phyloP scores from a whole-genome alignment of 1,284 basidiomycete species.

The Fomitopsis betulina region DNA sequence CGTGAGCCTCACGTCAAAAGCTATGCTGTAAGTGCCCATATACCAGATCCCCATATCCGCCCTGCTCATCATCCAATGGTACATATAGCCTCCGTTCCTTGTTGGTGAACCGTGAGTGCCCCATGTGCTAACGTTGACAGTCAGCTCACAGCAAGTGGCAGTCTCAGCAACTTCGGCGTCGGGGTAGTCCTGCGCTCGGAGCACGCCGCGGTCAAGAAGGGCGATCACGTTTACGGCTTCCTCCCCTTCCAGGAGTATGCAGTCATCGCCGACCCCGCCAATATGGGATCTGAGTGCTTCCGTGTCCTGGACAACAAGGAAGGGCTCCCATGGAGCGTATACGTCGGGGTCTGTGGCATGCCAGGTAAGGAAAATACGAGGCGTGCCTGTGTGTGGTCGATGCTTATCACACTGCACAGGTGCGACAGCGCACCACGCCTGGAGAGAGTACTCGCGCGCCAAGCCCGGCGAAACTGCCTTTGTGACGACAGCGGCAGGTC shows the following conservation, averaged over 20 bases:
- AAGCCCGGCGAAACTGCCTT: conserved; percentile 3
- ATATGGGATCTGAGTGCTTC: neutral
- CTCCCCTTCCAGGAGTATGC: conserved; percentile 24
- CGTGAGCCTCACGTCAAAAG: conserved; percentile 19
- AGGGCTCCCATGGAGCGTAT: conserved; percentile 28
- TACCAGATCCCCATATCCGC: too few relatives aligned
- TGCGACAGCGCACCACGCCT: conserved; percentile 22
- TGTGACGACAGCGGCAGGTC: conserved; percentile 2
- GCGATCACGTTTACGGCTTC: conserved; percentile 39
- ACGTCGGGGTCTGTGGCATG: conserved; percentile 31
- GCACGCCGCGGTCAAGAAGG: conserved; percentile 29
- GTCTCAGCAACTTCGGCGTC: conserved; percentile 27
- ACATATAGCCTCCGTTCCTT: neutral
- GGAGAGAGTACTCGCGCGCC: conserved; percentile 8
- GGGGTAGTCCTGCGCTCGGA: conserved; percentile 43
- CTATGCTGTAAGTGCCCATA: conserved; percentile 17
- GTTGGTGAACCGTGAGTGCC: conserved; percentile 38
- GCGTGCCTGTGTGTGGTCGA: too few relatives aligned
- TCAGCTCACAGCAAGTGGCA: neutral
- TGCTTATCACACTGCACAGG: conserved; percentile 6
- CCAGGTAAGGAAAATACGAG: conserved; percentile 18
- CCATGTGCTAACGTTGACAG: too few relatives aligned
- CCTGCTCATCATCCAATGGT: neutral
- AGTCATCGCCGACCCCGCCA: conserved; percentile 9
- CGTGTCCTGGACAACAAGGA: conserved; percentile 21